Conservation (phyloP, 2,329 filamentous ascomycete genomes). For the Calcarisporium arbuscula region DNA sequence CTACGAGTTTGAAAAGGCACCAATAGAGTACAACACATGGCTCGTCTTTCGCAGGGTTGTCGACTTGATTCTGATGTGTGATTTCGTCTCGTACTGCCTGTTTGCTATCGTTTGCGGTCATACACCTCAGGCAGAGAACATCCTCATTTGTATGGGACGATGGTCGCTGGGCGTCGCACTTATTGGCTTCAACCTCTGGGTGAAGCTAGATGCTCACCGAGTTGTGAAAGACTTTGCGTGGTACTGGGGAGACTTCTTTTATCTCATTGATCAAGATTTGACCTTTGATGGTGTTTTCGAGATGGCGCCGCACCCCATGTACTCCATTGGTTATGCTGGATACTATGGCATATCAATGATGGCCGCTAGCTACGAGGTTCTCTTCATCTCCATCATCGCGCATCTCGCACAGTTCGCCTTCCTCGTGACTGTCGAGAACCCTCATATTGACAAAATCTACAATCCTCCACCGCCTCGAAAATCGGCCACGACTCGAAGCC, state of each 20-base stretch:
- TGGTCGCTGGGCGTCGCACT: slow-evolving; percentile 75
- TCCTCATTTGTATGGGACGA: slow-evolving; percentile 62
- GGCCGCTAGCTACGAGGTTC: slow-evolving; percentile 93
- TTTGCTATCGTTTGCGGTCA: slow-evolving; percentile 86
- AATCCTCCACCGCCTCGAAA: slow-evolving; percentile 77
- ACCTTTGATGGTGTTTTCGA: slow-evolving; percentile 99
- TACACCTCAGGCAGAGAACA: slow-evolving; percentile 65
- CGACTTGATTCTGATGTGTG: slow-evolving; percentile 96
- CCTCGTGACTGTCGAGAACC: slow-evolving; percentile 85
- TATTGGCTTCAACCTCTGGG: slow-evolving; percentile 94
- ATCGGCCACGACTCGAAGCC: slow-evolving; percentile 31
- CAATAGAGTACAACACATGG: slow-evolving; percentile 99
- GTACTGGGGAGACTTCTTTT: slow-evolving; percentile 99
- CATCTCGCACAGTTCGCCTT: slow-evolving; percentile 94
- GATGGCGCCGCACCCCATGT: slow-evolving; percentile 98
- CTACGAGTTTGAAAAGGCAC: slow-evolving; percentile 88
- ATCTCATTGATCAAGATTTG: slow-evolving; percentile 92
- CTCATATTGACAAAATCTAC: slow-evolving; percentile 97
- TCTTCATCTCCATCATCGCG: slow-evolving; percentile 93
- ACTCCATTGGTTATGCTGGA: slow-evolving; percentile 94
- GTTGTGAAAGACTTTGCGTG: slow-evolving; percentile 99
- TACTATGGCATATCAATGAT: slow-evolving; percentile 99
- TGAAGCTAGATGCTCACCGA: slow-evolving; percentile 93
- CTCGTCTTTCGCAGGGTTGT: slow-evolving; percentile 91
- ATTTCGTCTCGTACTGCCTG: slow-evolving; percentile 93